phyloP scores from a whole-genome alignment of 164 flowering plant species.

The Kalanchoe fedtschenkoi region DNA sequence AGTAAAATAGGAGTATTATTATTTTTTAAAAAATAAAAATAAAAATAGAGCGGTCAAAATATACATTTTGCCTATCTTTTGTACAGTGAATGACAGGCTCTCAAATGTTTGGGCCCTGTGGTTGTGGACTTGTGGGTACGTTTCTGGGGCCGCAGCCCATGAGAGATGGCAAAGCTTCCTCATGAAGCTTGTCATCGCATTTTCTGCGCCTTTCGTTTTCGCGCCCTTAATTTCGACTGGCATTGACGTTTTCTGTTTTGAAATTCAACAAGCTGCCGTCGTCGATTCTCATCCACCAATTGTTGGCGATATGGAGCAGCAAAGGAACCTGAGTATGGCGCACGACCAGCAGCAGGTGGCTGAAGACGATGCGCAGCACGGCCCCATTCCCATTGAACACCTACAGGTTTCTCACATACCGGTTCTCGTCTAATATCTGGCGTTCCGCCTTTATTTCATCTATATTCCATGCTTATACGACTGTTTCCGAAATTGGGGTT shows the following conservation, averaged over 20 bases:
- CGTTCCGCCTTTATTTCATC: neutral
- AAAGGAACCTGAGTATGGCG: slow-evolving; percentile 25
- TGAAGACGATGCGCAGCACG: slow-evolving; percentile 60
- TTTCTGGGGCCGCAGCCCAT: no score
- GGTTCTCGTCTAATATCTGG: no score
- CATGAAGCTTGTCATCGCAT: neutral
- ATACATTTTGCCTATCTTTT: no score
- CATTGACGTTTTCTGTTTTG: no score
- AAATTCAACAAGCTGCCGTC: neutral
- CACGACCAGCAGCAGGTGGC: slow-evolving; percentile 25
- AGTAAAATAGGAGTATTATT: no score
- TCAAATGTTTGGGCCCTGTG: no score
- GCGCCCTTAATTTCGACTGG: slow-evolving; percentile 1
- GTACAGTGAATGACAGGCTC: no score
- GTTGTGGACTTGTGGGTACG: no score
- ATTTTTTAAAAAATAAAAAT: no score
- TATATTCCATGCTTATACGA: neutral
- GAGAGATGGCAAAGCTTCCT: slow-evolving; percentile 1
- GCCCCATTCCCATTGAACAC: slow-evolving; percentile 78
- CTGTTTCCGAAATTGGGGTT: slow-evolving; percentile 1
- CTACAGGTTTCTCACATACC: slow-evolving; percentile 63
- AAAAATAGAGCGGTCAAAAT: no score
- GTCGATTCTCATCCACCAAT: neutral
- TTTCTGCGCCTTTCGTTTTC: neutral
- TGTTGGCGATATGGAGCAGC: slow-evolving; percentile 37